These are phyloP conservation scores for Malassezia dermatis DNA, from an alignment of 1,284 basidiomycete genomes.

Conservation along the genomic window DNA sequence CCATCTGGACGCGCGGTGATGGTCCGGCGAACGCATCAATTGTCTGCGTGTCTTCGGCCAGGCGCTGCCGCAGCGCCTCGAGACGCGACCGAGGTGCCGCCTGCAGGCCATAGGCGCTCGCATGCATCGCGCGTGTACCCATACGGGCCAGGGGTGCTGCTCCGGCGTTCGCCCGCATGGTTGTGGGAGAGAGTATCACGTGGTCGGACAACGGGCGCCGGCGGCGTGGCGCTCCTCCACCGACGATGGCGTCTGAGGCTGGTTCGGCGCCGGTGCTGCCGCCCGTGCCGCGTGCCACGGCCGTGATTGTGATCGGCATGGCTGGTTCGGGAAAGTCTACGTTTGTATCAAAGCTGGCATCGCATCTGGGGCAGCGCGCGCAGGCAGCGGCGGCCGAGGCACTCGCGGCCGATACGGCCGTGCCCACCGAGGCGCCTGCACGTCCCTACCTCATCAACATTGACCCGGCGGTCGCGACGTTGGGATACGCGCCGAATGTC, in stretches of 20 bases:
- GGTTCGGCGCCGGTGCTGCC: constrained; percentile 18
- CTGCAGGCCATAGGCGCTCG: neutral
- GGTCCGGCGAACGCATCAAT: constrained; percentile 33
- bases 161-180: neutral
- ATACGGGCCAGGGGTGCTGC: neutral
- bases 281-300: constrained; percentile 34
- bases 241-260: constrained; percentile 3
- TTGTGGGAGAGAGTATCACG: neutral
- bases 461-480: constrained; percentile 82
- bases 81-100: constrained; percentile 6
- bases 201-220: neutral
- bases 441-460: constrained; percentile 88
- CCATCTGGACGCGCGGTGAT: constrained; percentile 25
- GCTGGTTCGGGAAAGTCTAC: constrained; percentile 93
- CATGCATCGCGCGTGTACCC: neutral
- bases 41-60: constrained; percentile 24
- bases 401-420: constrained; percentile 48
- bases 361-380: constrained; percentile 21
- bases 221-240: neutral
- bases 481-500: constrained; percentile 90
- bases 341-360: constrained; percentile 58
- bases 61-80: constrained; percentile 26
- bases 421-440: constrained; percentile 57
- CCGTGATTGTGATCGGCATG: constrained; percentile 59
- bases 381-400: constrained; percentile 1